phyloP scores from a whole-genome alignment of 2,329 filamentous ascomycete species.

The Fusarium newnesense region DNA sequence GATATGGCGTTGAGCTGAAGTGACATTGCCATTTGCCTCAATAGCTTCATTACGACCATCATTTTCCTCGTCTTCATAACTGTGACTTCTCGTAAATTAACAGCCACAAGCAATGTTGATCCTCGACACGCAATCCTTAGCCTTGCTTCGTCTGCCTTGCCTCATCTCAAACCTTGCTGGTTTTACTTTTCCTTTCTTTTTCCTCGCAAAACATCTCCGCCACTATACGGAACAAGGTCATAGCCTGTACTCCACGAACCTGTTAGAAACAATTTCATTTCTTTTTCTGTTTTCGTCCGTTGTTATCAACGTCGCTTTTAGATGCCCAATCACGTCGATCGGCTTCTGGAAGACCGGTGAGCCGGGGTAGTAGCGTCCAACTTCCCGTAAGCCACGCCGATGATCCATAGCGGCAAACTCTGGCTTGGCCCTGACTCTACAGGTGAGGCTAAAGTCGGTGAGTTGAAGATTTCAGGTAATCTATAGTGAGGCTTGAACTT shows the following conservation, averaged over 20 bases:
- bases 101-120: neutral
- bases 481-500: neutral
- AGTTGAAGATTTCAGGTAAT: neutral
- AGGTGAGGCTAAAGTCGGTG: constrained; percentile 10
- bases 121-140: neutral
- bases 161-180: constrained; percentile 4
- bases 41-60: neutral
- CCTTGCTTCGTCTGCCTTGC: neutral
- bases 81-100: neutral
- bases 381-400: constrained; percentile 13
- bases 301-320: neutral
- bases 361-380: constrained; percentile 12
- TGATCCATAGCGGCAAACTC: neutral
- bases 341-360: constrained; percentile 30
- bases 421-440: neutral
- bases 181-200: neutral
- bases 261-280: neutral
- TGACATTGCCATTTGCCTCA: constrained; percentile 1
- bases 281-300: neutral
- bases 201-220: neutral
- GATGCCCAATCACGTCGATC: constrained; percentile 19
- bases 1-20: neutral
- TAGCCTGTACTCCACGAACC: neutral
- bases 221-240: constrained; percentile 1
- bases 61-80: neutral